Conservation (phyloP, 2,329 filamentous ascomycete genomes). For the Didymella arachidicola region DNA sequence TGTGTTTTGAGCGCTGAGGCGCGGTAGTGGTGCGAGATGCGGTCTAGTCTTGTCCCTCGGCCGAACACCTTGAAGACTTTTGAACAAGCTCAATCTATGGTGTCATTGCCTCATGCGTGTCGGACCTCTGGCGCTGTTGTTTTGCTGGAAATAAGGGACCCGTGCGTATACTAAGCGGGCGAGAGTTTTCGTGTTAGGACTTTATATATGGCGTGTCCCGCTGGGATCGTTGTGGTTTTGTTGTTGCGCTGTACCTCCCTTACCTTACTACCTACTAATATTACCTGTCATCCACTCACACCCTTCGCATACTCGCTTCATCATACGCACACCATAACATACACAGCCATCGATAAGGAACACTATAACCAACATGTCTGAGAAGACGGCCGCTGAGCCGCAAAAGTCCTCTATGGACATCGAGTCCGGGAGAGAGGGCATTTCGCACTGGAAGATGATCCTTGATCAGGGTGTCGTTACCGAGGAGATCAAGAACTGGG, state of each 20-base stretch:
- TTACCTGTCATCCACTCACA: neutral
- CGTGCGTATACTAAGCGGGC: conserved; percentile 4
- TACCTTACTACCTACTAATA: conserved; percentile 17
- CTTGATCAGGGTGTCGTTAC: conserved; percentile 50
- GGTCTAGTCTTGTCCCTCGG: conserved; percentile 15
- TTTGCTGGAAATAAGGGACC: conserved; percentile 18
- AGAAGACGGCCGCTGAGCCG: conserved; percentile 28
- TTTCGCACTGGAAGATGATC: conserved; percentile 49
- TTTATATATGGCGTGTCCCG: conserved; percentile 26
- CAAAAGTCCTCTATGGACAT: conserved; percentile 33
- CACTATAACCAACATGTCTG: conserved; percentile 23
- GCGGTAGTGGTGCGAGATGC: neutral
- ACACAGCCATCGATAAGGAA: conserved; percentile 4
- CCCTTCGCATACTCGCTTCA: conserved; percentile 6
- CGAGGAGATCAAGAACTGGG: conserved; percentile 48
- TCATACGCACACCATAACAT: conserved; percentile 3
- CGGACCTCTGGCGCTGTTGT: conserved; percentile 4
- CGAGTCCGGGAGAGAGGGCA: conserved; percentile 46
- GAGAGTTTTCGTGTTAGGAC: conserved; percentile 5
- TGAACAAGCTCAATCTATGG: conserved; percentile 15
- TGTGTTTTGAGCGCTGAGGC: neutral
- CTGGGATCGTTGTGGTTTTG: conserved; percentile 10
- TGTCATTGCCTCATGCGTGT: conserved; percentile 17
- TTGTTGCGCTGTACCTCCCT: conserved; percentile 11
- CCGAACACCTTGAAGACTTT: conserved; percentile 19